Evolutionary conservation across 2,329 filamentous ascomycete species (phyloP).

Genomic region (Fusarium armeniacum): DNA sequence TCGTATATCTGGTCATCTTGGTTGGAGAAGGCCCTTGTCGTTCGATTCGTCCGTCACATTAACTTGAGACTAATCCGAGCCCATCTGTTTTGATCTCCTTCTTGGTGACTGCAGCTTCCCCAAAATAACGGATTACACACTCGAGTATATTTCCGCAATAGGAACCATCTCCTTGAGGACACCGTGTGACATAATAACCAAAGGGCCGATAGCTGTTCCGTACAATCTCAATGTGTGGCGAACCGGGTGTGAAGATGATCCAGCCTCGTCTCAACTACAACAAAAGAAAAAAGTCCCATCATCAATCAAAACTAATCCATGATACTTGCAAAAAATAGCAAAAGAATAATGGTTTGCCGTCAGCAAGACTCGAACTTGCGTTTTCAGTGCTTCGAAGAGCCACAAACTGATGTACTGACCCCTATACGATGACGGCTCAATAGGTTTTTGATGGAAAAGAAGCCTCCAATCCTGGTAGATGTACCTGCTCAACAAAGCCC

Average conservation of each 20-base stretch:
- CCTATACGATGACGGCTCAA: slow-evolving; percentile 44
- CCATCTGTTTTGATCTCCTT: background rate
- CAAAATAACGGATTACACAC: slow-evolving; percentile 33
- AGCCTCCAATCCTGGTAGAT: accelerated
- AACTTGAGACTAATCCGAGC: slow-evolving; percentile 29
- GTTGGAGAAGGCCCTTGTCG: background rate
- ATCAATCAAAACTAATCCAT: accelerated
- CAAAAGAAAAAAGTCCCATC: background rate
- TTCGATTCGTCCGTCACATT: slow-evolving; percentile 19
- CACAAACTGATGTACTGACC: slow-evolving; percentile 46
- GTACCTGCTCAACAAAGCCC: accelerated
- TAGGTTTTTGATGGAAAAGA: background rate
- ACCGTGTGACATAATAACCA: slow-evolving; percentile 32
- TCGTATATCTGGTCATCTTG: slow-evolving; percentile 3
- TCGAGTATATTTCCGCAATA: slow-evolving; percentile 34
- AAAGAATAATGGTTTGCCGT: slow-evolving; percentile 34
- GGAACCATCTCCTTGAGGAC: slow-evolving; percentile 34
- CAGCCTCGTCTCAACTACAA: background rate
- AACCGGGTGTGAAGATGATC: background rate
- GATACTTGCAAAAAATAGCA: background rate
- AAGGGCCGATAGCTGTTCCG: slow-evolving; percentile 40
- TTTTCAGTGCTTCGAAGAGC: slow-evolving; percentile 43
- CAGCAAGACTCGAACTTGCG: slow-evolving; percentile 47
- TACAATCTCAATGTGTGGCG: background rate
- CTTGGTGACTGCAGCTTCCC: slow-evolving; percentile 19